Evolutionary conservation across 495 filamentous ascomycete genomes (phyloP), one percentile per base, ranked within the genome.

Genomic region (Clavariopsis aquatica): DNA sequence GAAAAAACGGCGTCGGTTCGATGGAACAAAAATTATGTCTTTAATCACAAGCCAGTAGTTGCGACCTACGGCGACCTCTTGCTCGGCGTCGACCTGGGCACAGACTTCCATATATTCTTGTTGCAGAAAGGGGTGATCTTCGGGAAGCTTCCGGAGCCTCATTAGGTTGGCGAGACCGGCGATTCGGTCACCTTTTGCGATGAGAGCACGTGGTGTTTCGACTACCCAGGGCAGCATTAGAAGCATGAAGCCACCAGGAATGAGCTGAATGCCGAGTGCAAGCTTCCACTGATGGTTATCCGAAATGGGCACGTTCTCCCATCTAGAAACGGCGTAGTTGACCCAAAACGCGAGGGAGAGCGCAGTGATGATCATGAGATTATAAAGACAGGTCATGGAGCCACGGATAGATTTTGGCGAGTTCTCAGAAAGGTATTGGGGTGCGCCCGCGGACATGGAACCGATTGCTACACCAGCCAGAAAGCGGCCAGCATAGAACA

Each of bases 381-480:
- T 74, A 62, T 77, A 77, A 0, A 57, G 26, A 10, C 75, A 73
- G n/a, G 75, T 71, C 59, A 77, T 73, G 1, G 73, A 70, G 15
- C 75, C 75, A 15, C 75, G 66, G 38, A 77, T 76, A 71, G 73
- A 72, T 58, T 75, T 74, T 0, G 74, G 74, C 15, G 70, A 31
- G 17, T 70, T 74, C 59, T 77, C 75, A n/a, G 75, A 74, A 24
- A 76, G 75, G 52, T 72, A 77, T 19, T 76, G 57, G 3, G 75
- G 91, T 52, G 93, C 86, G 83, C 62, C 43, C 1, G 71, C 73
- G 27, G 67, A 71, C 28, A 76, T 69, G 61, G 72, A 41, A 46
- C 75, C 75, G 20, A 77, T 74, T 46, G 74, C 75, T 22, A 73
- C 59, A 24, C 75, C 75, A 29, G 75, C 75, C 24, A 77, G 69